Percentiles rank a stretch among this genome's conserved stretches.
These are phyloP conservation scores for Pseudognaphalium luteoalbum DNA, from an alignment of 129 eudicot genomes.

Conservation along the genomic window DNA sequence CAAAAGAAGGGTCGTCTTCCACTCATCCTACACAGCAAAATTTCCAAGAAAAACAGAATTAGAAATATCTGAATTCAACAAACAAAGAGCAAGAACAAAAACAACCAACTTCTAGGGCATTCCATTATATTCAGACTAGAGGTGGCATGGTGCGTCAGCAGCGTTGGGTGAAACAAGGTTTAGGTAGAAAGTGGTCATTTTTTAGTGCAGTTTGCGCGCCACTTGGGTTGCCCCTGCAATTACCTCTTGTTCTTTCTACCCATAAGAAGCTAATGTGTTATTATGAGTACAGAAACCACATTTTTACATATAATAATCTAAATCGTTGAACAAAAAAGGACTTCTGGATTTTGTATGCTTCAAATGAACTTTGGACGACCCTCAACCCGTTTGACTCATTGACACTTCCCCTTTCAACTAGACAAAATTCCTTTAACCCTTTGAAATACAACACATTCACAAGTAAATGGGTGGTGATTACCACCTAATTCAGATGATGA, in stretches of 20 bases:
- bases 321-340: background rate
- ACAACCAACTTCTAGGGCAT: background rate
- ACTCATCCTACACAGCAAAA: constrained; percentile 51
- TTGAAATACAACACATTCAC: background rate
- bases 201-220: background rate
- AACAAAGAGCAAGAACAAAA: background rate
- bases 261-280: background rate
- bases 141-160: background rate
- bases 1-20: constrained; percentile 88
- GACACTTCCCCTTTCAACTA: background rate
- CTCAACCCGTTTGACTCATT: background rate
- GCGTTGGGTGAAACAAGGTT: background rate
- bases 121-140: background rate
- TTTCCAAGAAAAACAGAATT: background rate
- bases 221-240: background rate
- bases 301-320: background rate
- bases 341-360: background rate
- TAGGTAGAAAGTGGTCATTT: background rate
- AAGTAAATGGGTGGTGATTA: background rate
- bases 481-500: background rate
- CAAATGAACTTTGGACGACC: background rate
- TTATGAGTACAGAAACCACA: background rate
- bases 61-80: background rate
- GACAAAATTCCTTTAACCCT: no score
- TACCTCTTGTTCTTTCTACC: background rate